phyloP scores from a whole-genome alignment of 2,329 filamentous ascomycete genomes.

The Clarireedia hainanense region DNA sequence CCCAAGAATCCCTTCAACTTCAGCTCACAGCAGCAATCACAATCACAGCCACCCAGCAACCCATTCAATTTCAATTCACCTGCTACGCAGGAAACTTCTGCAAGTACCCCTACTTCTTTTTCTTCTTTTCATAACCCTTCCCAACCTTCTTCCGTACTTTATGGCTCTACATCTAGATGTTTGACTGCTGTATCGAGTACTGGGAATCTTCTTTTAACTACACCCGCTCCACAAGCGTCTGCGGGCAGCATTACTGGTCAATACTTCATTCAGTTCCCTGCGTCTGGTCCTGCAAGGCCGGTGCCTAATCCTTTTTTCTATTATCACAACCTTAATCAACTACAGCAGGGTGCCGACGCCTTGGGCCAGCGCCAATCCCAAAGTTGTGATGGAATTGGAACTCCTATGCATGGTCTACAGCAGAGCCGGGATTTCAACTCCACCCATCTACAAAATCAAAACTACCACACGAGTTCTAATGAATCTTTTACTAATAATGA shows the following conservation, averaged over 20 bases:
- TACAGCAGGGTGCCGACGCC: no score
- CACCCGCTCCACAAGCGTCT: no score
- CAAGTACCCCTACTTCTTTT: conserved; percentile 3
- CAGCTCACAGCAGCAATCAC: background rate
- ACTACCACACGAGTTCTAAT: background rate
- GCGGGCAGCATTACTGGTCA: no score
- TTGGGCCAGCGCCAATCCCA: no score
- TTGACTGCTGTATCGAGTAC: no score
- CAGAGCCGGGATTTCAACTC: background rate
- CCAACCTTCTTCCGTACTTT: background rate
- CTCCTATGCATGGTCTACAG: no score
- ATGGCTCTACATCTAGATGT: background rate
- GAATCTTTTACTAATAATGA: background rate
- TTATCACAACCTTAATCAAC: no score
- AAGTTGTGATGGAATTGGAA: no score
- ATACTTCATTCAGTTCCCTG: no score
- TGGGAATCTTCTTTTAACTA: no score
- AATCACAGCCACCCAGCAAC: background rate
- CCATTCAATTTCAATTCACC: background rate
- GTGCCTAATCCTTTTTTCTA: no score
- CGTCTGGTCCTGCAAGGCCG: no score
- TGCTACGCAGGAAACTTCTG: background rate
- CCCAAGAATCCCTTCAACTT: conserved; percentile 1
- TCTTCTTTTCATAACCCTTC: background rate
- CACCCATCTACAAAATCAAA: background rate